Conservation (phyloP, 257 asterid species). For the Parsonsia alboflavescens region DNA sequence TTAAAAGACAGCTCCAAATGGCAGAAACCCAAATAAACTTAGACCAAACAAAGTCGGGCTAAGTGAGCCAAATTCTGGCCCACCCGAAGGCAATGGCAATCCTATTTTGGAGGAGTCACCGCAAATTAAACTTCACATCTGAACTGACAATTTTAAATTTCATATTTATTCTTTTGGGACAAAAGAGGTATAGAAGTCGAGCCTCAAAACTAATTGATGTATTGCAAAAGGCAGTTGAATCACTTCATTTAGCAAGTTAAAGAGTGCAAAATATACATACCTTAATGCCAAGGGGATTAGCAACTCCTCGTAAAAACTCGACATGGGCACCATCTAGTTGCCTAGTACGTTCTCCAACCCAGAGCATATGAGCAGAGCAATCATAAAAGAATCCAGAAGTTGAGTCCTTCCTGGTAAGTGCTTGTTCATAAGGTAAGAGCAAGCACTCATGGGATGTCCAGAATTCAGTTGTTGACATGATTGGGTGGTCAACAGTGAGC, state of each 20-base stretch:
- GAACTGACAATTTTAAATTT: background rate
- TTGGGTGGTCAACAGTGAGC: conserved; percentile 71
- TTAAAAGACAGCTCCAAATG: too few relatives aligned
- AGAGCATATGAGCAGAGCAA: conserved; percentile 89
- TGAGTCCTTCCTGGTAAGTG: conserved; percentile 71
- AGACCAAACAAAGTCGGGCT: background rate
- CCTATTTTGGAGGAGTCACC: background rate
- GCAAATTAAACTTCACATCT: background rate
- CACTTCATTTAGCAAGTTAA: background rate
- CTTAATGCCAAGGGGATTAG: conserved; percentile 82
- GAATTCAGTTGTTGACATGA: conserved; percentile 72
- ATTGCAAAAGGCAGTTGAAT: background rate
- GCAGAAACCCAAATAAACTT: too few relatives aligned
- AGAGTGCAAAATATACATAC: conserved; percentile 24
- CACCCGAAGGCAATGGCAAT: too few relatives aligned
- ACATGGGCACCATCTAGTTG: conserved; percentile 81
- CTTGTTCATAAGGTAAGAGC: conserved; percentile 73
- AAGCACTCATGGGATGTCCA: conserved; percentile 90
- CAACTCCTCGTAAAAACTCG: conserved; percentile 74
- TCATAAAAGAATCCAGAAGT: conserved; percentile 75
- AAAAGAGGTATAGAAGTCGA: background rate
- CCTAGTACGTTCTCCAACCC: conserved; percentile 85
- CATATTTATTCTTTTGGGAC: background rate
- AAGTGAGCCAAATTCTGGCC: background rate
- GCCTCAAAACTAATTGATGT: background rate